A percentile compares a stretch with the other conserved stretches of the same genome.
Evolutionary conservation across 1,284 basidiomycete species (phyloP).

Genomic region (Paramarasmius palmivorus): DNA sequence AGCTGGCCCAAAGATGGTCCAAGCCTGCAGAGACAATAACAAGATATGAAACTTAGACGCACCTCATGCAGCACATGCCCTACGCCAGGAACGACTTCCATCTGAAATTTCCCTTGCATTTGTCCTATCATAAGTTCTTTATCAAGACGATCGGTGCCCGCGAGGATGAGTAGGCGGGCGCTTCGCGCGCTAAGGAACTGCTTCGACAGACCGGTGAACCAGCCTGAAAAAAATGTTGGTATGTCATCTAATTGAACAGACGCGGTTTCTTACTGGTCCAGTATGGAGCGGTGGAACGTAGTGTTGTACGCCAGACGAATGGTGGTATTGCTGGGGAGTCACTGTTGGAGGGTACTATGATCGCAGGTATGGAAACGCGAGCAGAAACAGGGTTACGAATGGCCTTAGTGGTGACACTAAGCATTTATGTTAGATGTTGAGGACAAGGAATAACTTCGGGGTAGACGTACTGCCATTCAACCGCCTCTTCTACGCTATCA

Average conservation of each 20-base stretch:
- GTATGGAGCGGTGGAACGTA: conserved; percentile 84
- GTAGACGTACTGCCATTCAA: conserved; percentile 90
- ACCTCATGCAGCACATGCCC: conserved; percentile 97
- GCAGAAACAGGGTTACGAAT: conserved; percentile 82
- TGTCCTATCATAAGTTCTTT: conserved; percentile 96
- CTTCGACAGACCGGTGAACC: conserved; percentile 85
- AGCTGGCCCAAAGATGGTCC: conserved; percentile 1
- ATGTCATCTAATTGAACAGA: not conserved
- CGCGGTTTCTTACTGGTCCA: conserved; percentile 70
- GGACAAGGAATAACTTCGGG: conserved; percentile 5
- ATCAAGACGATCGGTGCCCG: conserved; percentile 92
- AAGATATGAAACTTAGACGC: conserved; percentile 20
- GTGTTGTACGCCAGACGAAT: conserved; percentile 82
- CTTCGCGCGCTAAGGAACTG: conserved; percentile 78
- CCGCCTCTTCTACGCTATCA: conserved; percentile 77
- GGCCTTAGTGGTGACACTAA: conserved; percentile 68
- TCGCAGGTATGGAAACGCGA: conserved; percentile 81
- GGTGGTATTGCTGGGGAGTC: conserved; percentile 36
- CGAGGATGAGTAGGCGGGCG: conserved; percentile 86
- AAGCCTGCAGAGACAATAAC: conserved; percentile 5
- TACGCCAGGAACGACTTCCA: conserved; percentile 81
- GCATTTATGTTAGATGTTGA: conserved; percentile 6
- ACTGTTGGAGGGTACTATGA: conserved; percentile 55
- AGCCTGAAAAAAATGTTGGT: conserved; percentile 51
- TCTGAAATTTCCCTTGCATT: conserved; percentile 98